Evolutionary conservation across 2,329 filamentous ascomycete species (phyloP).

Genomic region (Penicillium paneum): DNA sequence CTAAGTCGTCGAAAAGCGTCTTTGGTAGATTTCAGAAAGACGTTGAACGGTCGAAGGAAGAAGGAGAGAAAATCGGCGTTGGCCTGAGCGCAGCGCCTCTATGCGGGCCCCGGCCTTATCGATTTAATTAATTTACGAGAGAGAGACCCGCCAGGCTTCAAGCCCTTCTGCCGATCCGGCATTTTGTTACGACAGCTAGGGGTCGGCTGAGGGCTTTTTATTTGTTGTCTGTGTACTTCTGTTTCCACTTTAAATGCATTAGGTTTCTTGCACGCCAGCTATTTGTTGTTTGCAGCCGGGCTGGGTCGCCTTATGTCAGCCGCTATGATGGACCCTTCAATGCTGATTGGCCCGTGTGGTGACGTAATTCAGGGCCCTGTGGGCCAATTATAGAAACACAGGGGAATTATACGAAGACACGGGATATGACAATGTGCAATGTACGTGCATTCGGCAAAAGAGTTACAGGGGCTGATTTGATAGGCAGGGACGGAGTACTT

Average conservation of each 20-base stretch:
- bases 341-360: background rate
- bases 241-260: background rate
- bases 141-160: background rate
- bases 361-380: background rate
- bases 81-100: constrained; percentile 19
- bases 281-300: background rate
- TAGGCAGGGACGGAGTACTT: background rate
- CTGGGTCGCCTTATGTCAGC: background rate
- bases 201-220: background rate
- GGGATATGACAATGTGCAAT: background rate
- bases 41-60: background rate
- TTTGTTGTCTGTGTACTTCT: background rate
- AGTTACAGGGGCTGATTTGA: background rate
- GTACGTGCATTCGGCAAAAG: background rate
- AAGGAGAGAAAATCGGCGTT: constrained; percentile 15
- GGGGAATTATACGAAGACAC: background rate
- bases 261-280: background rate
- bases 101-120: constrained; percentile 25
- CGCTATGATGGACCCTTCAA: background rate
- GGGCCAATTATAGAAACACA: constrained; percentile 5
- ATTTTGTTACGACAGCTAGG: background rate
- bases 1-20: background rate
- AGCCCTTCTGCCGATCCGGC: background rate
- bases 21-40: background rate
- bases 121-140: constrained; percentile 7